These are phyloP conservation scores for Yamadazyma atmosphaerica DNA, from an alignment of 1,139 yeast genomes.

Conservation along the genomic window DNA sequence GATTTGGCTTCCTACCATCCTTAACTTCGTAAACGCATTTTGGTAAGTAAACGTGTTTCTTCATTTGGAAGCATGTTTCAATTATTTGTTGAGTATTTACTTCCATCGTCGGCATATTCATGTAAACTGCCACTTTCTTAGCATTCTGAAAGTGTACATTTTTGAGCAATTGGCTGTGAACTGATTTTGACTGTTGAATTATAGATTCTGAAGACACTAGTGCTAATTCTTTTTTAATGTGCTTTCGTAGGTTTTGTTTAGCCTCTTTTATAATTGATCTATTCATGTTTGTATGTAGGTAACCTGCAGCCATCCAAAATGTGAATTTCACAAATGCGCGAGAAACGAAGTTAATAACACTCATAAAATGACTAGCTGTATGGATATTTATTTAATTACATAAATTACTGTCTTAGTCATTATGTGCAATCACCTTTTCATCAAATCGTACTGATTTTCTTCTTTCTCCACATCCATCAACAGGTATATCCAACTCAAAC, in stretches of 20 bases:
- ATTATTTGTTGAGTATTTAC: slow-evolving; percentile 56
- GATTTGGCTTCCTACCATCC: slow-evolving; percentile 37
- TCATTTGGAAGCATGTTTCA: slow-evolving; percentile 43
- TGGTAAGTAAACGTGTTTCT: slow-evolving; percentile 53
- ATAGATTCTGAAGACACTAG: slow-evolving; percentile 16
- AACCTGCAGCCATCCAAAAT: too few relatives aligned
- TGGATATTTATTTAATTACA: too few relatives aligned
- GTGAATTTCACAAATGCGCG: slow-evolving; percentile 4
- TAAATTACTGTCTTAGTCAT: too few relatives aligned
- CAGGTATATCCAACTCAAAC: slow-evolving; percentile 50
- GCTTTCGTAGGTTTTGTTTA: slow-evolving; percentile 18
- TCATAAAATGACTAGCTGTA: too few relatives aligned
- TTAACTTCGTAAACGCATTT: slow-evolving; percentile 31
- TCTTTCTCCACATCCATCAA: slow-evolving; percentile 41
- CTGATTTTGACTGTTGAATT: slow-evolving; percentile 20
- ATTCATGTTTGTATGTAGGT: too few relatives aligned
- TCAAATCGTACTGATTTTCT: slow-evolving; percentile 76
- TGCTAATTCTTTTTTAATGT: slow-evolving; percentile 19
- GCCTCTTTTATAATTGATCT: slow-evolving; percentile 9
- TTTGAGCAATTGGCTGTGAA: slow-evolving; percentile 28
- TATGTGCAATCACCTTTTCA: slow-evolving; percentile 48
- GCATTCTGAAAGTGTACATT: slow-evolving; percentile 45
- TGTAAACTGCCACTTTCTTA: slow-evolving; percentile 55
- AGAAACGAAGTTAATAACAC: too few relatives aligned
- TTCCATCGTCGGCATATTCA: slow-evolving; percentile 69